A percentile compares a stretch with the other conserved stretches of the same genome.
phyloP scores from a whole-genome alignment of 2,329 filamentous ascomycete genomes.

The Parascedosporium putredinis region DNA sequence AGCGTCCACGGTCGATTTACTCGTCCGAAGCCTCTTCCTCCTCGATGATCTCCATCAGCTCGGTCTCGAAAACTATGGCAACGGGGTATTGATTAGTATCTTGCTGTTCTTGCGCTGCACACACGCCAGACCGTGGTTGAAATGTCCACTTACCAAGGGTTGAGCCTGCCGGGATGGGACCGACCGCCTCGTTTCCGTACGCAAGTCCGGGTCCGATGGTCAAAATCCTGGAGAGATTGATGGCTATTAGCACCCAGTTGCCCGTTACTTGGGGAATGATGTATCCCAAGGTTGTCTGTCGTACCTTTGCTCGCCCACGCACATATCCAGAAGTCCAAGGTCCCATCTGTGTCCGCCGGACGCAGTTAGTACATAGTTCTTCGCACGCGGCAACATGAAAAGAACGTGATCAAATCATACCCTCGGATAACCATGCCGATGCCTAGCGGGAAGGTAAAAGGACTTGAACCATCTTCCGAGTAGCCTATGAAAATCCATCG shows the following conservation, averaged over 20 bases:
- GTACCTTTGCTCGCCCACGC: not conserved
- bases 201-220: not conserved
- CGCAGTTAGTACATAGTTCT: too few relatives aligned
- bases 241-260: not conserved
- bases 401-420: not conserved
- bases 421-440: not conserved
- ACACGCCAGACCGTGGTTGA: not conserved
- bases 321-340: not conserved
- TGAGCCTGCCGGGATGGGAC: not conserved
- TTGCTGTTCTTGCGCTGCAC: too few relatives aligned
- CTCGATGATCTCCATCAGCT: not conserved
- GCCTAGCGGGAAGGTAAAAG: not conserved
- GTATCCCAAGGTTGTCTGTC: not conserved
- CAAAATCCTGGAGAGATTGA: not conserved
- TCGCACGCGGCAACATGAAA: too few relatives aligned
- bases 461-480: not conserved
- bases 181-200: not conserved
- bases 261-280: not conserved
- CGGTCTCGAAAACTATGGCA: not conserved
- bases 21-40: not conserved
- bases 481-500: not conserved
- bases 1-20: too few relatives aligned
- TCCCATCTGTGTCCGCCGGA: too few relatives aligned
- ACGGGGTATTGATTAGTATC: too few relatives aligned
- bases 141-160: not conserved